A percentile compares a stretch with the other conserved stretches of the same genome.
Evolutionary conservation across 2,329 filamentous ascomycete species (phyloP).

Genomic region (Fusarium gaditjirri): DNA sequence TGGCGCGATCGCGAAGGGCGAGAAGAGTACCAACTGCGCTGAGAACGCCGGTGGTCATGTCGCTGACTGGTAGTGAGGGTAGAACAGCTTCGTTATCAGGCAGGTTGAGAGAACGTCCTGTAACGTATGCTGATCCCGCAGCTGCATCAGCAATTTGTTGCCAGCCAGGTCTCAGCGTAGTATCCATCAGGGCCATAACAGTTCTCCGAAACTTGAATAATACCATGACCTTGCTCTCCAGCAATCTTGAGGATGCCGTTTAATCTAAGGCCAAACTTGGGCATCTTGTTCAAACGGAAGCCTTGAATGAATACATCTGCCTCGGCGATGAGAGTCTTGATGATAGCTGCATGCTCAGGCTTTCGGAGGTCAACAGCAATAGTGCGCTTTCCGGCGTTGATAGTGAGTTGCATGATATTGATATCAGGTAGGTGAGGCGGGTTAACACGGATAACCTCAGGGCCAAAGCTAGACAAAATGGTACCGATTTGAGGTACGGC

Average conservation of each 20-base stretch:
- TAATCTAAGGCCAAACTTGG: slow-evolving; percentile 14
- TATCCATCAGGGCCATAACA: slow-evolving; percentile 69
- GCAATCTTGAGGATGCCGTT: slow-evolving; percentile 18
- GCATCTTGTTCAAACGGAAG: slow-evolving; percentile 27
- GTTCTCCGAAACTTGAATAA: slow-evolving; percentile 73
- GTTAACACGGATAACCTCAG: slow-evolving; percentile 10
- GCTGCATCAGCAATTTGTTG: slow-evolving; percentile 70
- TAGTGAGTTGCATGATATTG: slow-evolving; percentile 17
- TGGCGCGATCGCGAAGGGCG: slow-evolving; percentile 48
- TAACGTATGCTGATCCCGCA: slow-evolving; percentile 15
- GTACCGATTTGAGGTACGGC: slow-evolving; percentile 16
- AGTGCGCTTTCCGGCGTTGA: slow-evolving; percentile 21
- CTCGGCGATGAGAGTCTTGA: slow-evolving; percentile 4
- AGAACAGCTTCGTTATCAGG: slow-evolving; percentile 35
- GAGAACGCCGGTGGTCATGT: slow-evolving; percentile 50
- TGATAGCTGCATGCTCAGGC: background rate
- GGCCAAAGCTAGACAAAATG: slow-evolving; percentile 13
- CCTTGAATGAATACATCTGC: slow-evolving; percentile 22
- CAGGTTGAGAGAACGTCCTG: background rate
- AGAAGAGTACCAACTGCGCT: slow-evolving; percentile 48
- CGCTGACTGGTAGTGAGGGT: slow-evolving; percentile 43
- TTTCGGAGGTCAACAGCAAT: slow-evolving; percentile 20
- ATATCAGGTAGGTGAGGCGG: slow-evolving; percentile 15
- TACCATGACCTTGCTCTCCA: slow-evolving; percentile 62
- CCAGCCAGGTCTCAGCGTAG: slow-evolving; percentile 72